A percentile compares a stretch with the other conserved stretches of the same genome.
Evolutionary conservation across 2,329 filamentous ascomycete species (phyloP).

Genomic region (Periglandula ipomoeae): DNA sequence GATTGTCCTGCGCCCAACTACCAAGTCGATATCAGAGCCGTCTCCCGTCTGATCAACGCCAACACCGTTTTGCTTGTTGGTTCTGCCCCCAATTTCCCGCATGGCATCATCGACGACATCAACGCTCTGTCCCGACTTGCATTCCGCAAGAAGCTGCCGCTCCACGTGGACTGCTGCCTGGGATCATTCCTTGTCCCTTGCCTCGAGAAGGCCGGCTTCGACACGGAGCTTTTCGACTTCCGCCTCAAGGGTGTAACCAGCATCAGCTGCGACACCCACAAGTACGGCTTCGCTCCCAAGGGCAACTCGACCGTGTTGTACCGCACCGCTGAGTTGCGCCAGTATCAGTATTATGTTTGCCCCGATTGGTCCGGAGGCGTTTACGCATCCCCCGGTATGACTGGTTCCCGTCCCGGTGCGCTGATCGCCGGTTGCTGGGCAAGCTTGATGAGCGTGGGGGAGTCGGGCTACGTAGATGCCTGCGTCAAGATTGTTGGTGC

Average conservation of each 20-base stretch:
- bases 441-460: conserved; percentile 78
- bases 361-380: conserved; percentile 94
- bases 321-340: conserved; percentile 66
- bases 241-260: conserved; percentile 86
- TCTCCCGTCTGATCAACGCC: conserved; percentile 79
- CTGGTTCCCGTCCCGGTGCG: conserved; percentile 84
- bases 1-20: conserved; percentile 76
- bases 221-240: conserved; percentile 85
- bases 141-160: conserved; percentile 65
- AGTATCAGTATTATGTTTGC: conserved; percentile 93
- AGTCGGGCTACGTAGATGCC: conserved; percentile 77
- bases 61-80: conserved; percentile 93
- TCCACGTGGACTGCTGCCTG: conserved; percentile 96
- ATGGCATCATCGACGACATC: conserved; percentile 97
- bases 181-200: conserved; percentile 92
- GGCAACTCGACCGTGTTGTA: conserved; percentile 92
- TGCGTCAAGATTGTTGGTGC: conserved; percentile 83
- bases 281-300: conserved; percentile 97
- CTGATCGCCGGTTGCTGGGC: conserved; percentile 96
- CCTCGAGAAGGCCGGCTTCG: conserved; percentile 88
- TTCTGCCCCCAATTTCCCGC: conserved; percentile 93
- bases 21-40: conserved; percentile 70
- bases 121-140: conserved; percentile 75
- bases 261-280: conserved; percentile 96
- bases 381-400: conserved; percentile 86